These are phyloP conservation scores for Paraleonurus japonicus DNA, from an alignment of 257 asterid genomes.

Conservation along the genomic window DNA sequence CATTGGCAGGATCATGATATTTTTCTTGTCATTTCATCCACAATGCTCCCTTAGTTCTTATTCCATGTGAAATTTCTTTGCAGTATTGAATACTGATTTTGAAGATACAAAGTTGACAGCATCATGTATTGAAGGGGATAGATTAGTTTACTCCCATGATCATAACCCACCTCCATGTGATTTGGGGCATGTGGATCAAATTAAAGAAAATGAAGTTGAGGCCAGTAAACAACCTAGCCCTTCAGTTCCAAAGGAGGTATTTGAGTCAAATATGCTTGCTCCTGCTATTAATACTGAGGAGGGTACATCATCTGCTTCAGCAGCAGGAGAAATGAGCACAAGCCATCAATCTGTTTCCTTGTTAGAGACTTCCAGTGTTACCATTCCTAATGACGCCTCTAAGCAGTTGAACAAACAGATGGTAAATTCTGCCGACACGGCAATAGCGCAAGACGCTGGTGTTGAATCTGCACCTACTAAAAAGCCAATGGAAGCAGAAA, in stretches of 20 bases:
- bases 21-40: conserved; percentile 6
- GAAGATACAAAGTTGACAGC: conserved; percentile 35
- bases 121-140: conserved; percentile 32
- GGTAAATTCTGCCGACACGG: conserved; percentile 31
- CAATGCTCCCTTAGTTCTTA: conserved; percentile 22
- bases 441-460: conserved; percentile 31
- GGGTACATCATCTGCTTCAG: conserved; percentile 20
- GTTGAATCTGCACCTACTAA: conserved; percentile 37
- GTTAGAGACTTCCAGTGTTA: conserved; percentile 34
- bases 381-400: conserved; percentile 29
- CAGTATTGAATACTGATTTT: conserved; percentile 49
- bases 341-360: conserved; percentile 31
- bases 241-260: conserved; percentile 20
- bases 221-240: conserved; percentile 24
- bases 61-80: conserved; percentile 26
- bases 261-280: conserved; percentile 25
- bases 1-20: conserved; percentile 10
- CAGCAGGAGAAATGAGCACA: conserved; percentile 29
- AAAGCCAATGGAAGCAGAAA: conserved; percentile 35
- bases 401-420: conserved; percentile 27
- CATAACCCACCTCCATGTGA: conserved; percentile 27
- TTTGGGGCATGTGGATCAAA: conserved; percentile 28
- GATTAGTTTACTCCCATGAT: conserved; percentile 25
- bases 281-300: conserved; percentile 32
- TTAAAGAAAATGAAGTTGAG: conserved; percentile 29